A percentile compares a stretch with the other conserved stretches of the same genome.
phyloP scores from a whole-genome alignment of 176 grass and related monocot species.

The Carex cristatella region DNA sequence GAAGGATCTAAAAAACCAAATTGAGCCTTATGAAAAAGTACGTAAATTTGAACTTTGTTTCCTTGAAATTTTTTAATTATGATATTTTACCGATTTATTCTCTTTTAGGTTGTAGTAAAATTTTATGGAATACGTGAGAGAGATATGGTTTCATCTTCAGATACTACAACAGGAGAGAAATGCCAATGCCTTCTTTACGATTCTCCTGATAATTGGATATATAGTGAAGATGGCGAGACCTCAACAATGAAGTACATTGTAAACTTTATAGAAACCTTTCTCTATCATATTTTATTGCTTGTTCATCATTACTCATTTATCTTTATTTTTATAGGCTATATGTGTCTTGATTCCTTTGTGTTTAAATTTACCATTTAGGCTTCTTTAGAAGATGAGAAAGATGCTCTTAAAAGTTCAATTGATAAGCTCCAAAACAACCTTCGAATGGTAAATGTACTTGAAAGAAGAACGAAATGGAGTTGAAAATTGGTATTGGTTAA shows the following conservation, averaged over 20 bases:
- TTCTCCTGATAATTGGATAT: conserved; percentile 74
- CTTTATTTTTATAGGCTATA: conserved; percentile 1
- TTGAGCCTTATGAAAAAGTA: conserved; percentile 65
- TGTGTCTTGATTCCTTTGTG: conserved; percentile 8
- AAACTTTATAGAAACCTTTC: conserved; percentile 51
- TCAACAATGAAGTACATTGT: conserved; percentile 98
- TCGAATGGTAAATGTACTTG: conserved; percentile 55
- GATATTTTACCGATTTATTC: not conserved
- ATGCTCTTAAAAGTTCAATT: conserved; percentile 70
- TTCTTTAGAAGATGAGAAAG: conserved; percentile 74
- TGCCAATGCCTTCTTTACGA: conserved; percentile 67
- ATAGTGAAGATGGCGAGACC: conserved; percentile 57
- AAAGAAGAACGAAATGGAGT: conserved; percentile 19
- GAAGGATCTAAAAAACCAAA: conserved; percentile 45
- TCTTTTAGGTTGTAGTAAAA: conserved; percentile 70
- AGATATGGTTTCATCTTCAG: conserved; percentile 38
- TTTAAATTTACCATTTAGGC: conserved; percentile 37
- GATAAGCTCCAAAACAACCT: conserved; percentile 89
- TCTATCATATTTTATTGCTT: conserved; percentile 15
- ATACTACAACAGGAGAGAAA: conserved; percentile 52
- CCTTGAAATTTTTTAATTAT: not conserved
- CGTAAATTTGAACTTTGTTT: conserved; percentile 17
- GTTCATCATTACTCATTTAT: conserved; percentile 24
- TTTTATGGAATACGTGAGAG: conserved; percentile 72
- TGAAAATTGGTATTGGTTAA: conserved; percentile 24